Conservation (phyloP, 176 grass and related monocot genomes). For the Aegilops umbellulata region DNA sequence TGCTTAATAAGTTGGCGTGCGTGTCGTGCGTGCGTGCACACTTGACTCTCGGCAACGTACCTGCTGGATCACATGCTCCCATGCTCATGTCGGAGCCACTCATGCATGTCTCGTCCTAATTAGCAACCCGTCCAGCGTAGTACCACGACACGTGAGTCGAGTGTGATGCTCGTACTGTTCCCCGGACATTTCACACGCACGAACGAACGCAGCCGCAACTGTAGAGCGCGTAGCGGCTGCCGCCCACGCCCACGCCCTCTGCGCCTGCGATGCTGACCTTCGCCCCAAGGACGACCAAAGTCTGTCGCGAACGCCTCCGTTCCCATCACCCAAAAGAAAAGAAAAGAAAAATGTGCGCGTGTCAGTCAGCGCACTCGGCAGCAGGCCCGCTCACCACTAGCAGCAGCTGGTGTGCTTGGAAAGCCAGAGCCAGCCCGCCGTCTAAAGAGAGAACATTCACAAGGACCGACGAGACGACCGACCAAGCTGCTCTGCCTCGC, state of each 20-base stretch:
- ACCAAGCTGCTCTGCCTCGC: background rate
- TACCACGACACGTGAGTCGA: background rate
- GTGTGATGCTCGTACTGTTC: background rate
- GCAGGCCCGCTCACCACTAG: too few species aligned
- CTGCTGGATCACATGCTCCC: background rate
- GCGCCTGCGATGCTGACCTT: slow-evolving; percentile 3
- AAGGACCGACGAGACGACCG: background rate
- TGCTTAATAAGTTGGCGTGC: background rate
- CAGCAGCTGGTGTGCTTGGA: background rate
- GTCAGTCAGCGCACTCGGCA: background rate
- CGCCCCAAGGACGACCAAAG: background rate
- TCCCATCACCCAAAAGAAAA: too few species aligned
- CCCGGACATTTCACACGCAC: background rate
- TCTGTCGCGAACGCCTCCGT: too few species aligned
- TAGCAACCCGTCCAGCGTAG: background rate
- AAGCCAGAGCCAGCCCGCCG: background rate
- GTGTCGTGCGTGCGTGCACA: background rate
- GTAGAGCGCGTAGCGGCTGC: background rate
- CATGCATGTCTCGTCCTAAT: background rate
- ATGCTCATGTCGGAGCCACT: background rate
- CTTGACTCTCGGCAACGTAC: background rate
- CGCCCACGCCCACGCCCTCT: background rate
- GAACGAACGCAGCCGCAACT: background rate
- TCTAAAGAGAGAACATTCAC: slow-evolving; percentile 11
- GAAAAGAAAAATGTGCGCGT: too few species aligned